Conservation (phyloP, 805 yeast genomes). For the Cephaloascus fragrans region DNA sequence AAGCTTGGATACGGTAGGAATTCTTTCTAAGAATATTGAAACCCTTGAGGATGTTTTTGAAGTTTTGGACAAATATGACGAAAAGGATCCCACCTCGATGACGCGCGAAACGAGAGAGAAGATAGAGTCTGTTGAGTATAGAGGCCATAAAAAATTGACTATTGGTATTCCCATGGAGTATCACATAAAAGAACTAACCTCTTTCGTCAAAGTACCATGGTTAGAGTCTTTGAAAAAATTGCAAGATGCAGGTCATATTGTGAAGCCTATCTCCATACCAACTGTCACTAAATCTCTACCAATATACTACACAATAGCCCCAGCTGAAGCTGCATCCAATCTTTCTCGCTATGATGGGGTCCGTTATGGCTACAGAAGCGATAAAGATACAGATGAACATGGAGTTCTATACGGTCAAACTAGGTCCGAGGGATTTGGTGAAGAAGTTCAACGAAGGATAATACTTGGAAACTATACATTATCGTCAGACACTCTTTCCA, state of each 20-base stretch:
- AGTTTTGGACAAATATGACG: slow-evolving; percentile 52
- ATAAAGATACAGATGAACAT: slow-evolving; percentile 13
- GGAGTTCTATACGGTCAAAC: slow-evolving; percentile 45
- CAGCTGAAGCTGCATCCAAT: slow-evolving; percentile 93
- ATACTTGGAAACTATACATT: slow-evolving; percentile 80
- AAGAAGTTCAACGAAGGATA: slow-evolving; percentile 76
- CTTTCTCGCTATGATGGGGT: slow-evolving; percentile 86
- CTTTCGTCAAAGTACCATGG: slow-evolving; percentile 39
- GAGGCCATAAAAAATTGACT: slow-evolving; percentile 18
- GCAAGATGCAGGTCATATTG: slow-evolving; percentile 34
- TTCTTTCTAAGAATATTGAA: slow-evolving; percentile 44
- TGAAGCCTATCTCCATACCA: slow-evolving; percentile 64
- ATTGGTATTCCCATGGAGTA: slow-evolving; percentile 75
- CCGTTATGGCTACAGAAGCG: slow-evolving; percentile 60
- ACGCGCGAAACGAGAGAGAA: slow-evolving; percentile 20
- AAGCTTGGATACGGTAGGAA: slow-evolving; percentile 89
- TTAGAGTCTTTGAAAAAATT: slow-evolving; percentile 31
- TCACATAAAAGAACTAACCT: slow-evolving; percentile 42
- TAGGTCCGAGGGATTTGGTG: slow-evolving; percentile 61
- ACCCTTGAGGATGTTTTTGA: slow-evolving; percentile 38
- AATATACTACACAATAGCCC: slow-evolving; percentile 77
- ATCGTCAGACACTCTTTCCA: slow-evolving; percentile 61
- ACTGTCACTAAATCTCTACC: slow-evolving; percentile 58
- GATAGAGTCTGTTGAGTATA: slow-evolving; percentile 6
- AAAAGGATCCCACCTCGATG: slow-evolving; percentile 72